Evolutionary conservation across 805 yeast genomes (phyloP), one percentile per base, ranked within the genome.

Genomic region (Wickerhamomyces mucosus): DNA sequence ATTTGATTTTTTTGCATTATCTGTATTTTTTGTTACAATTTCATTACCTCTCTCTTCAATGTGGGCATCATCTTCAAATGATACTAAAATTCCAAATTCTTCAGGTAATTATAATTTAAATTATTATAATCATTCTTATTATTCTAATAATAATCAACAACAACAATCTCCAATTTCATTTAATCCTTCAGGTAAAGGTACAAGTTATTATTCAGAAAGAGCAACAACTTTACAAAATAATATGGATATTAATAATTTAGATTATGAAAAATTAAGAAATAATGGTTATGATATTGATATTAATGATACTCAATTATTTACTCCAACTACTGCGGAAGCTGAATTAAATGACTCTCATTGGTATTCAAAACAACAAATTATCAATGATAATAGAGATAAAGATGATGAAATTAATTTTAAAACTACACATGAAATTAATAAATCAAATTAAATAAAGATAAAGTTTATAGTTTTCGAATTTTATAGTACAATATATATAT

Each of bases 1-100:
- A 19, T 60, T 65, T 43, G 50, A 66, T 22, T 38, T 75, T 41
- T 51, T 67, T 16, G 65, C 78, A 4, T 48, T 81, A 18, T 73
- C 83, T 3, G 58, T 73, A 3, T 59, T 81, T 16, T 43, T 85
- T 6, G 76, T 80, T 14, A 78, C 80, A 0, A 49, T 83, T 18
- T 80, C 88, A 4, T 60, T 86, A 33, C 96, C 96, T 1, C 55
- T 88, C 29, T 75, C 95, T 0, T 73, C 95, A 0, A 69, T 86
- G 69, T 86, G 96, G 96, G 94, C 96, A 0, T 61, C 78, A 4
- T 62, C 85, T 3, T 65, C 78, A 2, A 75, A 77, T 43, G 71
- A 70, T 34, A 48, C 65, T 2, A 35, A 65, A 4, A 43, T 42
- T 7, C 67, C 76, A 15, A 56, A 59, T 3, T 62, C 75, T 1